These are phyloP conservation scores for Russula abietina DNA, from an alignment of 768 basidiomycete genomes.

Conservation along the genomic window DNA sequence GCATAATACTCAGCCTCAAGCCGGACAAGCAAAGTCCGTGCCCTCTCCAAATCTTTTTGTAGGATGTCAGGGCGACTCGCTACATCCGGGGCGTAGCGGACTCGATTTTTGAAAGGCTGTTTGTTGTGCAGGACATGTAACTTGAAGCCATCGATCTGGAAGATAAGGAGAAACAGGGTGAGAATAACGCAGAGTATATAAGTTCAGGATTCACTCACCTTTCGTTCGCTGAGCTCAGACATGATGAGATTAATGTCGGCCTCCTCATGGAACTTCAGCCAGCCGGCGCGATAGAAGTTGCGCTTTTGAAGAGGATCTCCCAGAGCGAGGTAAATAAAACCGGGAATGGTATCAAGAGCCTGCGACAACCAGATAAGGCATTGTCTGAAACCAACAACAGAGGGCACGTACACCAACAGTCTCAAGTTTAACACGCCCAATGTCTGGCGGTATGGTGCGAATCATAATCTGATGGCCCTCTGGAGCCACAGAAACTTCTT, in stretches of 20 bases:
- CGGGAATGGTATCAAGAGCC: conserved; percentile 72
- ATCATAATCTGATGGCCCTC: conserved; percentile 93
- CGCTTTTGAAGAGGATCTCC: conserved; percentile 91
- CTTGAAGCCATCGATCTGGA: conserved; percentile 90
- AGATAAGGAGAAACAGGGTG: not conserved
- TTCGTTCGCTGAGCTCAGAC: conserved; percentile 71
- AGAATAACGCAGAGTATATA: not conserved
- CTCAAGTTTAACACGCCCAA: conserved; percentile 83
- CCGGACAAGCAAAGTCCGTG: conserved; percentile 60
- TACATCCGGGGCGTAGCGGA: conserved; percentile 77
- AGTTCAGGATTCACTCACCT: conserved; percentile 42
- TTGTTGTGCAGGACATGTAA: conserved; percentile 81
- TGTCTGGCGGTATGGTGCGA: conserved; percentile 89
- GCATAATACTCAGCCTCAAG: conserved; percentile 65
- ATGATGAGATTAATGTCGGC: conserved; percentile 74
- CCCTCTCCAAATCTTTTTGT: conserved; percentile 73
- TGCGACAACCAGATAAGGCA: conserved; percentile 31
- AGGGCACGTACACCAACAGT: conserved; percentile 48
- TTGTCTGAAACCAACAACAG: conserved; percentile 13
- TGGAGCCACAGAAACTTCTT: conserved; percentile 57
- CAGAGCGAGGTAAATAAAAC: conserved; percentile 82
- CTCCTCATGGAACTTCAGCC: conserved; percentile 83
- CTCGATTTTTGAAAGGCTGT: conserved; percentile 68
- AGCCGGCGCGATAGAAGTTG: conserved; percentile 91
- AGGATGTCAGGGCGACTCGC: conserved; percentile 77